Base-by-base conservation (phyloP, 2,329 filamentous ascomycete genomes). In the Leptographium procerum region DNA sequence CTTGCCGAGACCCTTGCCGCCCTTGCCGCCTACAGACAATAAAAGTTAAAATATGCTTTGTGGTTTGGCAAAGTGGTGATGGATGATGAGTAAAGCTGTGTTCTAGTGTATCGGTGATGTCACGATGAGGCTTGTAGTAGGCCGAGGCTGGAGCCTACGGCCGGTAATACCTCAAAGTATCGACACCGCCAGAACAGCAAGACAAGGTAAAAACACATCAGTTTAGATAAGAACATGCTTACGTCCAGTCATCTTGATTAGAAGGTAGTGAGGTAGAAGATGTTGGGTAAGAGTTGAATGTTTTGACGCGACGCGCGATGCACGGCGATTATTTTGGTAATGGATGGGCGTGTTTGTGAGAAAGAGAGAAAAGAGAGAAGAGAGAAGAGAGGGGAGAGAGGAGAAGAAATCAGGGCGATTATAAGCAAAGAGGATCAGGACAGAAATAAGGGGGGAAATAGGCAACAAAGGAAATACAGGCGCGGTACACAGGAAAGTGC, bases 1-100 rank as follows among this genome's bases (percentile, higher is more conserved):
- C 86, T 96, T 96, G 76, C 91, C 91, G 78, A 96, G 90, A 75
- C 91, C 91, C 86, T 96, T 96, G 75, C 91, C 91, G 77, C 91
- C 91, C 81, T 95, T 95, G 75, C 90, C 90, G 75, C 89, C 89
- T 94, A 68, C 68, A 47, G 31, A 36, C 14, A n/a, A 45, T 28
- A 34, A 10, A 9, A 16, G 43, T 57, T 5, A 59, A 43, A 72
- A 69, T 64, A 54, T 65, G n/a, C n/a, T n/a, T n/a, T n/a, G n/a
- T n/a, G n/a, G n/a, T 24, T 40, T 16, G 45, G 1, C 36, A 43
- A 1, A 56, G 24, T 8, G 22, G 24, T n/a, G 11, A 16, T 31
- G 14, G 19, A 16, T 8, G 29, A 34, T 11, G 22, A 11, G 31
- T 3, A 14, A 22, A 16, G 40, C 19, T 43, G 29, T 36, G 29